Percentiles rank a stretch among this genome's conserved stretches.
Conservation (phyloP, 345 rosid genomes). For the Excoecaria agallocha region DNA sequence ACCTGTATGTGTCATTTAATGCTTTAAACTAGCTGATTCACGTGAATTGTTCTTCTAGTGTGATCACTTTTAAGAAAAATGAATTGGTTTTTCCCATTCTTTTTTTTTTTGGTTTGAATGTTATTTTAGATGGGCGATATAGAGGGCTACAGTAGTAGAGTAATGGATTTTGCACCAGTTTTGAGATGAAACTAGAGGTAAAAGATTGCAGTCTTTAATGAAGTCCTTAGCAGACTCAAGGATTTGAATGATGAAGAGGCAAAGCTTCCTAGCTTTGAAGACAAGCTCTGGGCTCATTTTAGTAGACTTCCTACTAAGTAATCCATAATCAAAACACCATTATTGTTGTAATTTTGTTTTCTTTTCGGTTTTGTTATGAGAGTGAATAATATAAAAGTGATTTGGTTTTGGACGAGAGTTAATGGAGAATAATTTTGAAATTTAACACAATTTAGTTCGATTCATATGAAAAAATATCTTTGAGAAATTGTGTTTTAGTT, state of each 20-base stretch:
- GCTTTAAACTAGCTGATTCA: neutral
- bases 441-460: neutral
- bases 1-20: conserved; percentile 25
- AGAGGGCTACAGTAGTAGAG: conserved; percentile 57
- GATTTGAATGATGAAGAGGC: conserved; percentile 41
- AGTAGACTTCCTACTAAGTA: conserved; percentile 51
- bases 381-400: neutral
- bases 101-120: neutral
- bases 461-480: neutral
- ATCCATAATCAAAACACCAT: neutral
- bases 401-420: neutral
- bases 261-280: conserved; percentile 44
- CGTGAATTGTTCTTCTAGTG: conserved; percentile 1
- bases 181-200: conserved; percentile 40
- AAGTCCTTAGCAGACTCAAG: conserved; percentile 45
- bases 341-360: neutral
- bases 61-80: neutral
- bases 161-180: conserved; percentile 33
- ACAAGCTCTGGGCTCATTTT: conserved; percentile 65
- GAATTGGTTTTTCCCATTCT: neutral
- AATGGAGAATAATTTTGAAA: neutral
- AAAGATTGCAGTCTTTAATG: conserved; percentile 44
- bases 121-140: conserved; percentile 40
- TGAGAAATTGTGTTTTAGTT: neutral
- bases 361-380: too few relatives aligned